Conservation (phyloP, 192 early-diverging fungal genomes). For the Funneliformis geosporum region DNA sequence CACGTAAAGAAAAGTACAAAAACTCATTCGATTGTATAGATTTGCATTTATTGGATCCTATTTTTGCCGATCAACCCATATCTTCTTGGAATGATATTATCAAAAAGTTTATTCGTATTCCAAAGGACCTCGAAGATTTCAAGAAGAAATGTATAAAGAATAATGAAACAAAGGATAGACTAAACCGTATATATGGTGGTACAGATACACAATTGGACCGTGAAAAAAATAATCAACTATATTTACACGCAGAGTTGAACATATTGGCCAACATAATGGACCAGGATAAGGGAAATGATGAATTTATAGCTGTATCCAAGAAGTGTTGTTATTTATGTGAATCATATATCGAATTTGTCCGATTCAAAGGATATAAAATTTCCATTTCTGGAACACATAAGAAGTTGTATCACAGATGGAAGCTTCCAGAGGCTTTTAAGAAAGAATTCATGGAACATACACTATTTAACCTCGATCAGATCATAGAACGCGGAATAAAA, state of each 20-base stretch:
- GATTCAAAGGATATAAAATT: neutral
- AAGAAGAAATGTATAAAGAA: neutral
- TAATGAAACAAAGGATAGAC: neutral
- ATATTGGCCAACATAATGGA: neutral
- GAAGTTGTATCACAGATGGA: neutral
- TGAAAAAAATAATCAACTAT: neutral
- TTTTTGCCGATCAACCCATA: neutral
- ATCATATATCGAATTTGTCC: neutral
- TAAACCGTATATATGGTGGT: neutral
- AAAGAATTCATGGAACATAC: neutral
- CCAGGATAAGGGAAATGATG: neutral
- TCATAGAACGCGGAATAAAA: no score
- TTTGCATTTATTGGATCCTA: neutral
- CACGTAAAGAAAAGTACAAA: no score
- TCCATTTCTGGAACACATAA: neutral
- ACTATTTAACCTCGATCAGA: no score
- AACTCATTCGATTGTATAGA: neutral
- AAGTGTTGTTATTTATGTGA: no score
- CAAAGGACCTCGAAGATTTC: neutral
- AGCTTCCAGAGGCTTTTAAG: neutral
- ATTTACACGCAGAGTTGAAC: neutral
- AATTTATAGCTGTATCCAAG: neutral
- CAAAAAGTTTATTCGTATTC: neutral
- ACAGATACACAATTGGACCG: neutral
- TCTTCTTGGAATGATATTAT: slow-evolving; percentile 1